A percentile compares a stretch with the other conserved stretches of the same genome.
Conservation (phyloP, 2,329 filamentous ascomycete species). For the Verticillium zaregamsianum region DNA sequence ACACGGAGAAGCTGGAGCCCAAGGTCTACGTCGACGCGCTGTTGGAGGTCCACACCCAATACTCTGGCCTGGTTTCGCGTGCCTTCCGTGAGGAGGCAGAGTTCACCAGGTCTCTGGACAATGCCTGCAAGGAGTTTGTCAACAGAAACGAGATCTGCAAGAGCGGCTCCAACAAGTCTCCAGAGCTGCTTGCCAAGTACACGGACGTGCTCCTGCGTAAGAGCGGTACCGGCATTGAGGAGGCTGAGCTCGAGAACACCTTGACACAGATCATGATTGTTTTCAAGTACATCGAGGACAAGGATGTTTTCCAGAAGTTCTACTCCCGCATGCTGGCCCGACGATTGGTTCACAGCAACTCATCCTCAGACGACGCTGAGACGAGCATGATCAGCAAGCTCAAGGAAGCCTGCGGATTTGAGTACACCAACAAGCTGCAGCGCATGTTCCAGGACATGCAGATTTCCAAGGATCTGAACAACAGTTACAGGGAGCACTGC, state of each 20-base stretch:
- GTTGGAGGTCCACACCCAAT: conserved; percentile 90
- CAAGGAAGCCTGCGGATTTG: conserved; percentile 97
- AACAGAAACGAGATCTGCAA: conserved; percentile 97
- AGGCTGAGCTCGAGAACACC: conserved; percentile 86
- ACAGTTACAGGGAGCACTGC: conserved; percentile 75
- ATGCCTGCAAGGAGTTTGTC: conserved; percentile 96
- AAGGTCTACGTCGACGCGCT: conserved; percentile 96
- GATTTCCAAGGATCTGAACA: conserved; percentile 95
- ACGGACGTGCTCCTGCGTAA: conserved; percentile 90
- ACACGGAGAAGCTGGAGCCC: conserved; percentile 86
- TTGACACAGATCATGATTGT: conserved; percentile 96
- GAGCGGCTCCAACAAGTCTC: conserved; percentile 86
- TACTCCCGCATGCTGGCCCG: conserved; percentile 96
- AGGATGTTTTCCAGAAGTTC: conserved; percentile 99
- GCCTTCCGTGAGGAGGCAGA: conserved; percentile 95
- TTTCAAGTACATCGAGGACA: conserved; percentile 99
- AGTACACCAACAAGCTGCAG: conserved; percentile 99
- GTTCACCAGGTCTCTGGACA: conserved; percentile 93
- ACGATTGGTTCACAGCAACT: conserved; percentile 89
- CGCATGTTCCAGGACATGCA: conserved; percentile 99
- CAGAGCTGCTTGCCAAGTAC: conserved; percentile 92
- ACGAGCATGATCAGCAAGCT: conserved; percentile 99
- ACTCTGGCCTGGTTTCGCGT: conserved; percentile 83
- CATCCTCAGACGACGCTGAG: conserved; percentile 94
- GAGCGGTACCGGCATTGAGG: conserved; percentile 87